A percentile compares a stretch with the other conserved stretches of the same genome.
Conservation (phyloP, 2,329 filamentous ascomycete genomes). For the Neopestalotiopsis sp. region DNA sequence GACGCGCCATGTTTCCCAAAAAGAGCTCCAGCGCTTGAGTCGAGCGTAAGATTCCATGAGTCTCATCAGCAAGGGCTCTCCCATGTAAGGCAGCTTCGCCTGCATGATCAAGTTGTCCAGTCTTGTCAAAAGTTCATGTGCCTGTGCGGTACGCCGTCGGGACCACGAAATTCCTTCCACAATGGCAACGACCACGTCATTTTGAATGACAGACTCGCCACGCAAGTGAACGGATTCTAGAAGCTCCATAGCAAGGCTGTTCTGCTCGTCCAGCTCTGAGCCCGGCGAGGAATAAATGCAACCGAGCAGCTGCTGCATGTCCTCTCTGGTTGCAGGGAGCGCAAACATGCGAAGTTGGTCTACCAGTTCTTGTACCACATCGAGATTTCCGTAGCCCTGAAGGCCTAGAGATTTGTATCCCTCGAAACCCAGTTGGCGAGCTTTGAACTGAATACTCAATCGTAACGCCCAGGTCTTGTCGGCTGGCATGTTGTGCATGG, state of each 20-base stretch:
- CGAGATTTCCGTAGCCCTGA: constrained; percentile 20
- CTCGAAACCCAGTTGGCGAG: constrained; percentile 23
- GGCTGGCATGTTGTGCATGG: constrained; percentile 33
- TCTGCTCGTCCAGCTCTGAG: constrained; percentile 29
- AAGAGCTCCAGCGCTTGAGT: constrained; percentile 55
- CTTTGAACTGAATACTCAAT: constrained; percentile 34
- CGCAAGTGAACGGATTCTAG: constrained; percentile 51
- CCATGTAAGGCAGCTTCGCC: constrained; percentile 42
- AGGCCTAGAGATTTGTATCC: constrained; percentile 23
- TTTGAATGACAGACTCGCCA: constrained; percentile 45
- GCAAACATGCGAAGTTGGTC: constrained; percentile 45
- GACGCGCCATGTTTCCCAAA: constrained; percentile 66
- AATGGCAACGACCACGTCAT: constrained; percentile 54
- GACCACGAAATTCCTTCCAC: constrained; percentile 45
- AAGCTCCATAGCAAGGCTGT: constrained; percentile 47
- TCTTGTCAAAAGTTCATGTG: constrained; percentile 46
- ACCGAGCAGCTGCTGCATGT: constrained; percentile 43
- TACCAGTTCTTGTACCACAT: constrained; percentile 34
- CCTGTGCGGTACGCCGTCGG: constrained; percentile 35
- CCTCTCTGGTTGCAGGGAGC: constrained; percentile 38
- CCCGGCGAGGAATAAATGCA: constrained; percentile 39
- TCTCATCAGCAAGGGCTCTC: constrained; percentile 40
- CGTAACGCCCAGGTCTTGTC: constrained; percentile 40
- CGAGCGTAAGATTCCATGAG: constrained; percentile 53
- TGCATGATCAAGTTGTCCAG: constrained; percentile 51